These are phyloP conservation scores for Penicillium vulpinum DNA, from an alignment of 2,329 filamentous ascomycete genomes.

Conservation along the genomic window DNA sequence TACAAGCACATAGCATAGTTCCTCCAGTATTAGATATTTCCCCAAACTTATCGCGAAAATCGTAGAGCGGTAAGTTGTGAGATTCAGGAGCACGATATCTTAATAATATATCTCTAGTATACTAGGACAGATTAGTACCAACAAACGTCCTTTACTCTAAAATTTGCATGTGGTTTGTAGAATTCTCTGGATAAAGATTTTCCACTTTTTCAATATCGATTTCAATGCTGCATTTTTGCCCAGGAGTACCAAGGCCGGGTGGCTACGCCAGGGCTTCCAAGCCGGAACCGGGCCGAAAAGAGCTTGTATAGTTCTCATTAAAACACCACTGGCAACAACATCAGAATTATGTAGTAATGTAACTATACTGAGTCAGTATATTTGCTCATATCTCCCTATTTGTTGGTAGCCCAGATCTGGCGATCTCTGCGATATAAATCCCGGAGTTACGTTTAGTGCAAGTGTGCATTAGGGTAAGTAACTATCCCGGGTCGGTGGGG, in stretches of 20 bases:
- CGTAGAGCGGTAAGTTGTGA: not conserved
- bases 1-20: not conserved
- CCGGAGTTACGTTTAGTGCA: conserved; percentile 6
- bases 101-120: not conserved
- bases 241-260: not conserved
- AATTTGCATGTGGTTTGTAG: not conserved
- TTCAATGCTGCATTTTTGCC: not conserved
- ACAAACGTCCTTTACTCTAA: conserved; percentile 1
- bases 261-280: not conserved
- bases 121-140: conserved; percentile 16
- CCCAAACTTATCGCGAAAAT: too few relatives aligned
- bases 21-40: not conserved
- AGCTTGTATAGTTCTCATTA: not conserved
- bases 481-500: not conserved
- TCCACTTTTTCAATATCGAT: not conserved
- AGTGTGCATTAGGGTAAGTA: not conserved
- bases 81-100: not conserved
- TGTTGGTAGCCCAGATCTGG: not conserved
- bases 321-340: not conserved
- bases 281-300: conserved; percentile 2
- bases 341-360: not conserved
- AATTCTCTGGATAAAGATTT: not conserved
- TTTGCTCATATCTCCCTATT: not conserved
- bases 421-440: not conserved
- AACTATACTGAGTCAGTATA: not conserved